Evolutionary conservation across 345 rosid genomes (phyloP), one percentile per base, ranked within the genome.

Genomic region (Populus nigra): DNA sequence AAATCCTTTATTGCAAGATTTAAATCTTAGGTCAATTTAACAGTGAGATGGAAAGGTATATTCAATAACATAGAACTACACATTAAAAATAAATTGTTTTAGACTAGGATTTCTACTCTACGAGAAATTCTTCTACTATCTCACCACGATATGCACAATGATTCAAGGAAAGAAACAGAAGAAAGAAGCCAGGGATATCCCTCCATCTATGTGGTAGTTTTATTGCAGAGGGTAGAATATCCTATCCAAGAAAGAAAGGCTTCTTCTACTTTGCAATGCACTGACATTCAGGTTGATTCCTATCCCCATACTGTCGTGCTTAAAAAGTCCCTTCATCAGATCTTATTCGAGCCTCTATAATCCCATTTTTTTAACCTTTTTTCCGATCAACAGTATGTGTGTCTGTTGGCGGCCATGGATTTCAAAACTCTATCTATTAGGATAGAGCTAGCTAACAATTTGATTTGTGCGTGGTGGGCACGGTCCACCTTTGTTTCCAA

Each of bases 231-330:
- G 25, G 13, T 43, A 59, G 74, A 73, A 62, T 68, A 65, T 67
- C 67, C 33, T 63, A 12, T 17, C 4, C 7, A 11, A 3, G 16
- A 35, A 31, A 38, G 22, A 8, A 29, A 38, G 7, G 7, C 13
- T 63, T 6, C 25, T 63, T 11, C 23, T 22, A 13, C 31, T 57
- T 77, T 78, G 50, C 63, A 18, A 31, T 29, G 79, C 87, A 75
- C 85, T 68, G 12, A 76, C 20, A 49, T 78, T 81, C 50, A 83
- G 69, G 82, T 45, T 55, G 86, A 78, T 84, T 81, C 80, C 39
- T 23, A 31, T 65, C 27, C 70, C 50, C 65, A 17, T 13, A 3
- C 17, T 16, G 0, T 5, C 49, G 33, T 31, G 4, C 69, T 2
- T 9, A 15, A 1, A 47, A 72, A 47, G 84, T 77, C 79, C 83